Evolutionary conservation across 345 rosid species (phyloP).

Genomic region (Euphorbia pulcherrima): DNA sequence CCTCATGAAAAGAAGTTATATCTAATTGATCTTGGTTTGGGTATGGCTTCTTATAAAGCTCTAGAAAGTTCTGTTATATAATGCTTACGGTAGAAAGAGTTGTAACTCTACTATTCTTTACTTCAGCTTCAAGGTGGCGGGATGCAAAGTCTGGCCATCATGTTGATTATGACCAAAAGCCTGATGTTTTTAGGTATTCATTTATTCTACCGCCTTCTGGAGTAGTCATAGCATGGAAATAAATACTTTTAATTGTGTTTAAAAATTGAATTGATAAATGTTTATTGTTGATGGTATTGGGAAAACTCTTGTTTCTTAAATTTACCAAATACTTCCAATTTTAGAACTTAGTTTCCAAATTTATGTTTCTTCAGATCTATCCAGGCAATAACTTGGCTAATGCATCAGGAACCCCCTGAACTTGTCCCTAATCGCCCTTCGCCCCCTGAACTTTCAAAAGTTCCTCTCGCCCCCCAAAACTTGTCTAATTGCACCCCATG

Average conservation of each 20-base stretch:
- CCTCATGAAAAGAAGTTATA: slow-evolving; percentile 77
- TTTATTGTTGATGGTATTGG: background rate
- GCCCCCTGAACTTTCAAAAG: too few species aligned
- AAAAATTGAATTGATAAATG: background rate
- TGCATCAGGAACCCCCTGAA: too few species aligned
- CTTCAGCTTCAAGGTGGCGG: slow-evolving; percentile 24
- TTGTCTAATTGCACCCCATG: too few species aligned
- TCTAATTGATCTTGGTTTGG: slow-evolving; percentile 91
- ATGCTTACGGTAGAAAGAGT: slow-evolving; percentile 10
- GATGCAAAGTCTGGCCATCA: slow-evolving; percentile 21
- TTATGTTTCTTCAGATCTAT: background rate
- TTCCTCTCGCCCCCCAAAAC: too few species aligned
- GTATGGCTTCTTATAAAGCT: slow-evolving; percentile 29
- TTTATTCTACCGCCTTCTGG: background rate
- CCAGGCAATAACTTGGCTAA: too few species aligned
- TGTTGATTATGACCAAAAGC: slow-evolving; percentile 29
- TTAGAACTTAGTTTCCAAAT: background rate
- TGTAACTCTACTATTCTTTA: slow-evolving; percentile 9
- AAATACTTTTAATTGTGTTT: background rate
- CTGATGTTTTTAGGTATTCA: slow-evolving; percentile 26
- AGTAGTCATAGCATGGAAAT: background rate
- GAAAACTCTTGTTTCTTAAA: background rate
- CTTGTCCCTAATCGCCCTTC: too few species aligned
- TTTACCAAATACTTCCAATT: background rate
- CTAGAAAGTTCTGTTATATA: background rate